Evolutionary conservation across 257 asterid species (phyloP).

Genomic region (Agastache rugosa): DNA sequence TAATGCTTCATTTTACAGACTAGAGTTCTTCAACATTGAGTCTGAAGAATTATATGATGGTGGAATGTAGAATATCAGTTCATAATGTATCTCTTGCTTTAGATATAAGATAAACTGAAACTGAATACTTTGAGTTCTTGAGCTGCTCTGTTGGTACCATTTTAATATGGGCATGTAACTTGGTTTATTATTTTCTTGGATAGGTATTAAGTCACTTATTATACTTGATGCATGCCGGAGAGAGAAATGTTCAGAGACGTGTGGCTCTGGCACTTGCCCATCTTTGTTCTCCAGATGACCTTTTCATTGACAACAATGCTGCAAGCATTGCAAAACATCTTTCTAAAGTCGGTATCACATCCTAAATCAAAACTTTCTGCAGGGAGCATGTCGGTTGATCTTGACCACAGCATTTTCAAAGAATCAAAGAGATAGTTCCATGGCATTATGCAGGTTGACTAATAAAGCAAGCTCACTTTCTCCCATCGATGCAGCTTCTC

Average conservation of each 20-base stretch:
- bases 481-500: slow-evolving; percentile 95
- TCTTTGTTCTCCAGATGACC: slow-evolving; percentile 91
- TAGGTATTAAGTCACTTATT: slow-evolving; percentile 90
- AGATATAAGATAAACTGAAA: slow-evolving; percentile 3
- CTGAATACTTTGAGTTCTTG: slow-evolving; percentile 2
- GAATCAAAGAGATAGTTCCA: slow-evolving; percentile 76
- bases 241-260: slow-evolving; percentile 72
- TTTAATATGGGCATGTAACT: slow-evolving; percentile 28
- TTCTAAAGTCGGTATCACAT: slow-evolving; percentile 22
- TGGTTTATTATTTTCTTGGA: slow-evolving; percentile 29
- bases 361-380: slow-evolving; percentile 24
- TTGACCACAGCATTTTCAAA: slow-evolving; percentile 39
- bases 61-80: slow-evolving; percentile 6
- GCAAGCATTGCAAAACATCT: slow-evolving; percentile 27
- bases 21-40: slow-evolving; percentile 14
- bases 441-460: slow-evolving; percentile 83
- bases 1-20: slow-evolving; percentile 12
- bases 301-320: slow-evolving; percentile 84
- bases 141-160: slow-evolving; percentile 15
- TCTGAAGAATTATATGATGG: slow-evolving; percentile 31
- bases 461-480: slow-evolving; percentile 82
- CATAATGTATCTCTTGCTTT: background rate
- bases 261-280: slow-evolving; percentile 97
- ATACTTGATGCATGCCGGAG: slow-evolving; percentile 88
- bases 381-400: slow-evolving; percentile 16